Percentiles rank a stretch among this genome's conserved stretches.
These are phyloP conservation scores for Venturia carpophila DNA, from an alignment of 2,329 filamentous ascomycete species.

Conservation along the genomic window DNA sequence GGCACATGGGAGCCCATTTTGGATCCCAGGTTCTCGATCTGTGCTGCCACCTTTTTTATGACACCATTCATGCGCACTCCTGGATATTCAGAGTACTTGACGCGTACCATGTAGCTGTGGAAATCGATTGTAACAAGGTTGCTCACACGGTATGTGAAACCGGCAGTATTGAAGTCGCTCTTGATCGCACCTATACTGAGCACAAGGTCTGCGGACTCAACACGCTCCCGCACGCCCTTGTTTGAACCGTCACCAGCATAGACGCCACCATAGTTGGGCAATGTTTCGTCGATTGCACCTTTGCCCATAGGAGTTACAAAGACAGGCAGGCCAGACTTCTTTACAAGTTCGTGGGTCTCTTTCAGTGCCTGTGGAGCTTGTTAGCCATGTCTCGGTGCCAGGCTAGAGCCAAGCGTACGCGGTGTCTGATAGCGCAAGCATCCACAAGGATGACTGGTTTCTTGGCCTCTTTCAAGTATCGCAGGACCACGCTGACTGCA, in stretches of 20 bases:
- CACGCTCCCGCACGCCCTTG: slow-evolving; percentile 52
- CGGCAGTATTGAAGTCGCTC: slow-evolving; percentile 75
- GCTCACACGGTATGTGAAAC: slow-evolving; percentile 72
- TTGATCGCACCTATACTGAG: slow-evolving; percentile 62
- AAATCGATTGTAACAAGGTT: slow-evolving; percentile 75
- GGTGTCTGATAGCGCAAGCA: slow-evolving; percentile 71
- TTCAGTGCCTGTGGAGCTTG: slow-evolving; percentile 44
- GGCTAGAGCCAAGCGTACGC: slow-evolving; percentile 27
- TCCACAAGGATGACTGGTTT: slow-evolving; percentile 75
- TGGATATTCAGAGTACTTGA: slow-evolving; percentile 72
- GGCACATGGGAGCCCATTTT: slow-evolving; percentile 43
- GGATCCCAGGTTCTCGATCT: slow-evolving; percentile 49
- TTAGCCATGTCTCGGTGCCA: not conserved
- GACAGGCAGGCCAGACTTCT: slow-evolving; percentile 66
- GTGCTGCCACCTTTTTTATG: slow-evolving; percentile 59
- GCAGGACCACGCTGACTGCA: slow-evolving; percentile 71
- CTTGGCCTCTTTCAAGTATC: slow-evolving; percentile 63
- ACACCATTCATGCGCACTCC: slow-evolving; percentile 72
- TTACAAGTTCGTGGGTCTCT: slow-evolving; percentile 65
- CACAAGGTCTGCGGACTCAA: slow-evolving; percentile 64
- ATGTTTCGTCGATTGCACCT: slow-evolving; percentile 68
- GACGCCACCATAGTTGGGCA: slow-evolving; percentile 71
- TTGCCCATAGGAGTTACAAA: slow-evolving; percentile 93
- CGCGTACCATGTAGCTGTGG: slow-evolving; percentile 63
- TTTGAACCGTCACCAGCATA: slow-evolving; percentile 74